A percentile compares a stretch with the other conserved stretches of the same genome.
phyloP scores from a whole-genome alignment of 2,329 filamentous ascomycete species.

The Colletotrichum sp. region DNA sequence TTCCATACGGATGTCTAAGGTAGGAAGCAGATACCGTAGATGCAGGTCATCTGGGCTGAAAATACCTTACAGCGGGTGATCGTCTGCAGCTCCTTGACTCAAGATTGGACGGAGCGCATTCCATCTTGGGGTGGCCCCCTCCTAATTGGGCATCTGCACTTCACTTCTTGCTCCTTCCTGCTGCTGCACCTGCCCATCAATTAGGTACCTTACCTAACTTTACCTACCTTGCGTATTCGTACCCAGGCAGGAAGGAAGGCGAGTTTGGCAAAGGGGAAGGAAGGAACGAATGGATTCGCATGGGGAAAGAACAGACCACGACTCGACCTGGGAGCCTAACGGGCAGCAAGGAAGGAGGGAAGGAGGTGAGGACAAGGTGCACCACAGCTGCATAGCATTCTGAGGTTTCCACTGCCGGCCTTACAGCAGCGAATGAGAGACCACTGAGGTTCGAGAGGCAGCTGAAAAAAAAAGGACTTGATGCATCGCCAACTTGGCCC shows the following conservation, averaged over 20 bases:
- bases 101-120: not conserved
- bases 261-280: not conserved
- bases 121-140: not conserved
- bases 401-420: not conserved
- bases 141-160: not conserved
- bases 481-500: not conserved
- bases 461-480: not conserved
- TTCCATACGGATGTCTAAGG: not conserved
- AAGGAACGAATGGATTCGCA: not conserved
- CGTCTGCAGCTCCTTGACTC: not conserved
- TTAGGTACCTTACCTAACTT: too few relatives aligned
- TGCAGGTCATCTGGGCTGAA: not conserved
- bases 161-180: not conserved
- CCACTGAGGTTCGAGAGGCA: not conserved
- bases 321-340: not conserved
- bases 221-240: too few relatives aligned
- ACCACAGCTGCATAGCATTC: not conserved
- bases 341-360: not conserved
- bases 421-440: not conserved
- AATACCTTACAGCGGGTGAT: not conserved
- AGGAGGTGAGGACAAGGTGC: not conserved
- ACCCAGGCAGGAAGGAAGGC: not conserved
- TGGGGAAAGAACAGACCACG: not conserved
- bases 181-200: not conserved
- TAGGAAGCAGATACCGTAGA: not conserved